Evolutionary conservation across 2,329 filamentous ascomycete genomes (phyloP).

Genomic region (Fusarium temperatum): DNA sequence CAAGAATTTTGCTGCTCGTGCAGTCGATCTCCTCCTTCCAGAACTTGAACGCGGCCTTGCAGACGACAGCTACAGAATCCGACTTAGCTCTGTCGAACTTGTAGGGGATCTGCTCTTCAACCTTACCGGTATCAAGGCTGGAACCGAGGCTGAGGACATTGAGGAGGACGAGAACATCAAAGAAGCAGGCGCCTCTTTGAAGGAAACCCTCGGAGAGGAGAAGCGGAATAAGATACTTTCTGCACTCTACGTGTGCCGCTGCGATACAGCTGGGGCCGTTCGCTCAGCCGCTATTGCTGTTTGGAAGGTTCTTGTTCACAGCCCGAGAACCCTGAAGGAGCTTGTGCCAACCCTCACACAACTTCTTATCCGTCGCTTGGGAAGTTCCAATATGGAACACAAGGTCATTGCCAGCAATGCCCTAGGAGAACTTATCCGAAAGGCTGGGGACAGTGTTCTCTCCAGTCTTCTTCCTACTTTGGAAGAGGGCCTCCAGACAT

Average conservation of each 20-base stretch:
- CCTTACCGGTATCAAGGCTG: constrained; percentile 89
- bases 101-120: constrained; percentile 98
- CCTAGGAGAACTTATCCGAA: constrained; percentile 94
- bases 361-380: constrained; percentile 91
- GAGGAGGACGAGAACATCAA: constrained; percentile 82
- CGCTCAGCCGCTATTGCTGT: constrained; percentile 89
- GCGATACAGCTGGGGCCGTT: constrained; percentile 92
- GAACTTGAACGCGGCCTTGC: constrained; percentile 95
- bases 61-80: constrained; percentile 97
- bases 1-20: constrained; percentile 96
- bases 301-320: constrained; percentile 96
- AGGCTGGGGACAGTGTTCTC: constrained; percentile 93
- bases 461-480: constrained; percentile 88
- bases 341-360: constrained; percentile 94
- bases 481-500: constrained; percentile 87
- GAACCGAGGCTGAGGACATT: constrained; percentile 77
- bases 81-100: constrained; percentile 96
- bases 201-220: constrained; percentile 93
- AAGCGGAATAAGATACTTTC: constrained; percentile 97
- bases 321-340: constrained; percentile 91
- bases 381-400: constrained; percentile 97
- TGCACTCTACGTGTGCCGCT: constrained; percentile 96
- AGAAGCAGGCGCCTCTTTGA: constrained; percentile 90
- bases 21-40: constrained; percentile 91
- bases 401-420: constrained; percentile 99